These are phyloP conservation scores for Fraxinus anomala DNA, from an alignment of 257 asterid species.

Conservation along the genomic window DNA sequence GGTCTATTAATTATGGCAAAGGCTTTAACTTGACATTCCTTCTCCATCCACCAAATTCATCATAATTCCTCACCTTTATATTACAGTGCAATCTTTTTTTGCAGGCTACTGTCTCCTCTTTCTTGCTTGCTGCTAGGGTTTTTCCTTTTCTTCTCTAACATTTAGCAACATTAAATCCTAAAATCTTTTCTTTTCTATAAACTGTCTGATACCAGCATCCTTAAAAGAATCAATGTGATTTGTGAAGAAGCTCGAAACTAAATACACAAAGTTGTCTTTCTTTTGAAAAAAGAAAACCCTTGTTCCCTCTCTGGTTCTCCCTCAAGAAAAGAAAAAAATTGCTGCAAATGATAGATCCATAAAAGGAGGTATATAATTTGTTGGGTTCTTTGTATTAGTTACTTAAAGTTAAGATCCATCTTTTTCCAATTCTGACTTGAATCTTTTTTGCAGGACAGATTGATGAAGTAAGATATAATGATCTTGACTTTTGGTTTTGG, in stretches of 20 bases:
- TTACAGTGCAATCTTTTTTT: slow-evolving; percentile 3
- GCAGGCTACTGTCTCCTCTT: too few relatives aligned
- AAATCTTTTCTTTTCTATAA: slow-evolving; percentile 4
- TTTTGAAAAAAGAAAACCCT: slow-evolving; percentile 31
- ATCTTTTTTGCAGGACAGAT: slow-evolving; percentile 26
- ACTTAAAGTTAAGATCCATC: not conserved
- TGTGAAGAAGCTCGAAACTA: not conserved
- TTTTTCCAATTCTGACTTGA: slow-evolving; percentile 17
- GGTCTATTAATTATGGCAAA: too few relatives aligned
- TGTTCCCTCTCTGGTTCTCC: slow-evolving; percentile 24
- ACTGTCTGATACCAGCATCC: slow-evolving; percentile 13
- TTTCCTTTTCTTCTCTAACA: slow-evolving; percentile 26
- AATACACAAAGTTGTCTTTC: not conserved
- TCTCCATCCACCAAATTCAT: slow-evolving; percentile 24
- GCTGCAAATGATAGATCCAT: not conserved
- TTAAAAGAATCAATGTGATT: not conserved
- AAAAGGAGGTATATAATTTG: slow-evolving; percentile 22
- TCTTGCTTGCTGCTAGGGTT: slow-evolving; percentile 41
- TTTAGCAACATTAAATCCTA: not conserved
- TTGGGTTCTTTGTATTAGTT: not conserved
- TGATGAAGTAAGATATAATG: not conserved
- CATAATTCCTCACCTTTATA: slow-evolving; percentile 34
- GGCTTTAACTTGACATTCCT: slow-evolving; percentile 25
- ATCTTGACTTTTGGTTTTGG: not conserved
- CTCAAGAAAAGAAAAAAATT: not conserved